Percentiles rank a stretch among this genome's conserved stretches.
Conservation (phyloP, 176 grass and related monocot species). For the Musa itinerans region DNA sequence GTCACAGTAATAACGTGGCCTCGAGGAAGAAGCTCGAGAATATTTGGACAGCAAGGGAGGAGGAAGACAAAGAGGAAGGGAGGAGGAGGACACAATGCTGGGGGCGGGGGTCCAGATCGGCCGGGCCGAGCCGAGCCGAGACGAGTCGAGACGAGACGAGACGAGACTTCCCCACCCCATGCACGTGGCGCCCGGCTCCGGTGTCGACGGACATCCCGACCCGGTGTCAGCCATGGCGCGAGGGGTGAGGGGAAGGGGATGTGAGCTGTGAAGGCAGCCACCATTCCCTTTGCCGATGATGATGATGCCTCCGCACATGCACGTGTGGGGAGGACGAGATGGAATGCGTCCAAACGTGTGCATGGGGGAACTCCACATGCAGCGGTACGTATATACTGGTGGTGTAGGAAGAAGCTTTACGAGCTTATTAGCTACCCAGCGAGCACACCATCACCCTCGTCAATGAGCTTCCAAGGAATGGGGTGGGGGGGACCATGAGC, state of each 20-base stretch:
- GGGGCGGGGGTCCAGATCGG: not conserved
- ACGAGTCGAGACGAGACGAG: not conserved
- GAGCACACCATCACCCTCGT: too few species aligned
- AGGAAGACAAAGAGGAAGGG: not conserved
- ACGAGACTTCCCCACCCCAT: not conserved
- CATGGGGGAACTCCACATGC: not conserved
- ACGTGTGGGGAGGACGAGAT: not conserved
- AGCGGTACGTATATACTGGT: not conserved
- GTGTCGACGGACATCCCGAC: slow-evolving; percentile 12
- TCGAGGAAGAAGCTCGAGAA: not conserved
- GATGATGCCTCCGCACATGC: not conserved
- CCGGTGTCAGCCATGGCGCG: not conserved
- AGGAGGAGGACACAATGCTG: not conserved
- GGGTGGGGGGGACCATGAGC: too few species aligned
- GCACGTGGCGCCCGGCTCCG: slow-evolving; percentile 7
- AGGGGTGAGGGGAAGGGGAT: not conserved
- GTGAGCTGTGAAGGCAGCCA: not conserved
- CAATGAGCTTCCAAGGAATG: too few species aligned
- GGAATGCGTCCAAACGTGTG: not conserved
- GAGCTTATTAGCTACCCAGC: not conserved
- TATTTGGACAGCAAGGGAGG: not conserved
- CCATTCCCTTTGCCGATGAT: not conserved
- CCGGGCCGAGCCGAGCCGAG: too few species aligned
- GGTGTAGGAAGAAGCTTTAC: not conserved
- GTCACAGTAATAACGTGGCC: not conserved